Conservation (phyloP, 768 basidiomycete genomes). For the Lepiota brunneoincarnata region DNA sequence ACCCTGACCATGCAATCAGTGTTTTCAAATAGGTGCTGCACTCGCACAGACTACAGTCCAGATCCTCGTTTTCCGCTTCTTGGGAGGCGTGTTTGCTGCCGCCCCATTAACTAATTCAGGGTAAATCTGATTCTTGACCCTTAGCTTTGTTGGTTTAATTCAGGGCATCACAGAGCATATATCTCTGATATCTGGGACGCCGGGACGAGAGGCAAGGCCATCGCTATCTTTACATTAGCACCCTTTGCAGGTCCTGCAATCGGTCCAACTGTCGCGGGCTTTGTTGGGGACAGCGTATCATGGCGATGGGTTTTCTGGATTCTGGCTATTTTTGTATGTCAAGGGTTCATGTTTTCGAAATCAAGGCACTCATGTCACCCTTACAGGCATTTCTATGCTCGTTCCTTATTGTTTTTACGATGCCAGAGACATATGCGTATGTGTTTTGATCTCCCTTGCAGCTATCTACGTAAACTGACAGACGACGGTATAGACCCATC, state of each 20-base stretch:
- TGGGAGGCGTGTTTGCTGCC: conserved; percentile 69
- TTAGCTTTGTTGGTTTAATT: not conserved
- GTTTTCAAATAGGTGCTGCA: conserved; percentile 64
- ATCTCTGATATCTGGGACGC: conserved; percentile 66
- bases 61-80: conserved; percentile 66
- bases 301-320: conserved; percentile 76
- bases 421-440: conserved; percentile 68
- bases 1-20: conserved; percentile 25
- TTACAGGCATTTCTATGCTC: conserved; percentile 47
- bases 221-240: conserved; percentile 60
- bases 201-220: conserved; percentile 57
- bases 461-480: not conserved
- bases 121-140: conserved; percentile 38
- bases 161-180: conserved; percentile 32
- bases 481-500: conserved; percentile 38
- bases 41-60: conserved; percentile 58
- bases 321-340: conserved; percentile 52
- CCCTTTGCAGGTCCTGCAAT: conserved; percentile 68
- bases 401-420: conserved; percentile 46
- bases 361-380: not conserved
- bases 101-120: conserved; percentile 70
- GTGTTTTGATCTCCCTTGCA: conserved; percentile 14
- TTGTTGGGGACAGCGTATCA: conserved; percentile 38
- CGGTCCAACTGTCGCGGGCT: conserved; percentile 53
- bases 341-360: not conserved